Evolutionary conservation across 805 yeast genomes (phyloP).

Genomic region (Candida loeiensis): DNA sequence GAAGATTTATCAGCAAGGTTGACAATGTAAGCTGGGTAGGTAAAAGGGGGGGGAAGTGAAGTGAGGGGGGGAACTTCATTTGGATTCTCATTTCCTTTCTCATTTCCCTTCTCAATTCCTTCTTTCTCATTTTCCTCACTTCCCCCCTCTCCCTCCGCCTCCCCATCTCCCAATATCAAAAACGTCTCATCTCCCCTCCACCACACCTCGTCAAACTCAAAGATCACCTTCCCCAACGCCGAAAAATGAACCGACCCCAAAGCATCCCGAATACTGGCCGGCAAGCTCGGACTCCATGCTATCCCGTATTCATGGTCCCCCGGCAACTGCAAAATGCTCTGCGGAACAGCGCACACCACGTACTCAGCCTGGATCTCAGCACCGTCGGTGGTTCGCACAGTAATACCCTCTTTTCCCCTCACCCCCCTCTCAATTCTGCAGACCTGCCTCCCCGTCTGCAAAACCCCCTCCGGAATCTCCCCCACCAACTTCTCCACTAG

Average conservation of each 20-base stretch:
- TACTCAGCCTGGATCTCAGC: conserved; percentile 44
- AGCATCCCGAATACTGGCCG: conserved; percentile 34
- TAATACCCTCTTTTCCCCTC: conserved; percentile 11
- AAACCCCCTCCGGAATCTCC: conserved; percentile 35
- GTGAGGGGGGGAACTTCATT: not conserved
- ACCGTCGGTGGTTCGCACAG: conserved; percentile 34
- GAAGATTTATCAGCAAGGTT: conserved; percentile 41
- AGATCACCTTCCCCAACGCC: conserved; percentile 40
- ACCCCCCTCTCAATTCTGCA: conserved; percentile 20
- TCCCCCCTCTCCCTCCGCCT: not conserved
- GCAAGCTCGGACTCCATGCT: conserved; percentile 54
- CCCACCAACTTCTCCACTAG: conserved; percentile 43
- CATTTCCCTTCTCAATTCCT: not conserved
- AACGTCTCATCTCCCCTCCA: conserved; percentile 46
- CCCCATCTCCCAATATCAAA: conserved; percentile 36
- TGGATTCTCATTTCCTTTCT: not conserved
- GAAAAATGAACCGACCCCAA: conserved; percentile 31
- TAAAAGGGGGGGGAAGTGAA: conserved; percentile 43
- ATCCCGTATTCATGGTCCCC: conserved; percentile 43
- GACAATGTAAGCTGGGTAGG: conserved; percentile 58
- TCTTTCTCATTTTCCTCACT: not conserved
- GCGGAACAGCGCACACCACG: conserved; percentile 73
- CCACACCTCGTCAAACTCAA: conserved; percentile 40
- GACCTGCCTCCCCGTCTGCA: conserved; percentile 44
- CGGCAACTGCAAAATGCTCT: conserved; percentile 55